Base-by-base conservation (phyloP, 2,329 filamentous ascomycete genomes). In the Alternaria viburni region DNA sequence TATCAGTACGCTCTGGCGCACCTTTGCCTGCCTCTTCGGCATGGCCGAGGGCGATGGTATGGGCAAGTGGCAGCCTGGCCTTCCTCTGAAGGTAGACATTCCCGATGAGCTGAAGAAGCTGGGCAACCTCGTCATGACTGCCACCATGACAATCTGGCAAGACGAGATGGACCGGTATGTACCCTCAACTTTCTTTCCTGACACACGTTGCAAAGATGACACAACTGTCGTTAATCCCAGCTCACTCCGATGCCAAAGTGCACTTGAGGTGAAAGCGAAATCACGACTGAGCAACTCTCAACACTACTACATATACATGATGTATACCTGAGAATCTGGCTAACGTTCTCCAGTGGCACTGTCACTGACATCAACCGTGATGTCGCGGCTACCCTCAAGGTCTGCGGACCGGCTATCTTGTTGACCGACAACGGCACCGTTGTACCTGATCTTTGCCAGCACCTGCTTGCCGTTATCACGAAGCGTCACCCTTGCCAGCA, bases 361-460 rank as follows among this genome's bases (percentile, higher is more conserved):
- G 91, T 98, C 61, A 96, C 94, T 43, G 95, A 97, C 76, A 93
- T 98, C 84, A 97, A 97, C 86, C 91, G 93, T 79, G 96, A 96
- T 79, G 86, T 98, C 58, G 92, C 93, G 21, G 93, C 93, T 57
- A 95, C 93, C 12, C 88, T 99, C 69, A 97, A 96, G 84, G 88
- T 92, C 59, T 96, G 93, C 74, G 96, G 96, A 51, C 95, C 96
- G 17, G 90, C 93, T 19, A 88, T 97, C 65, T 86, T 98, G 26
- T 87, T 90, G 44, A 89, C 91, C 74, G 86, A 90, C 70, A 88
- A 90, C 43, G 80, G 82, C 26, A 77, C 68, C 25, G 88, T 91
- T 70, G 87, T 95, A 58, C 88, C 93, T 74, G 90, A 93, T 77
- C 87, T 93, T 56, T 89, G 94, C 61, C 89, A 91, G 28, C 88